Evolutionary conservation across 768 basidiomycete genomes (phyloP).

Genomic region (Leccinum barrowsii): DNA sequence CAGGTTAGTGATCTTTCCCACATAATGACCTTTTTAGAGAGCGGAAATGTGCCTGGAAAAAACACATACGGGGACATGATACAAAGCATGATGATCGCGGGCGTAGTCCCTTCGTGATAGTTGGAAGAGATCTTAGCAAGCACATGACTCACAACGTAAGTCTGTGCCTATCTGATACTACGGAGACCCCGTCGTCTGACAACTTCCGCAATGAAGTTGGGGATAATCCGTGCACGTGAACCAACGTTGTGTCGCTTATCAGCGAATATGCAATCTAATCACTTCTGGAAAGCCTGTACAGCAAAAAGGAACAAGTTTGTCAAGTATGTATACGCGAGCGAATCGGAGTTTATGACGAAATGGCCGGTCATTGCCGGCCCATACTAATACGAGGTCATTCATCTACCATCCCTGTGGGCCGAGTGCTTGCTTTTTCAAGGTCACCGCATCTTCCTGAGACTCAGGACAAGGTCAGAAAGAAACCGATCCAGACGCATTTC

Average conservation of each 20-base stretch:
- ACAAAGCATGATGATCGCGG: too few species aligned
- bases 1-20: too few species aligned
- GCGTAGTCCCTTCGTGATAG: too few species aligned
- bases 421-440: neutral
- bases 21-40: neutral
- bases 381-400: neutral
- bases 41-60: neutral
- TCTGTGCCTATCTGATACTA: neutral
- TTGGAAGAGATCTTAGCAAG: neutral
- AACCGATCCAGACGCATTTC: neutral
- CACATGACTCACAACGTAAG: neutral
- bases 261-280: neutral
- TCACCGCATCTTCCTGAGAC: constrained; percentile 7
- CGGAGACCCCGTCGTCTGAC: too few species aligned
- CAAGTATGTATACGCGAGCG: too few species aligned
- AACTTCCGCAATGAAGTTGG: neutral
- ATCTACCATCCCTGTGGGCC: neutral
- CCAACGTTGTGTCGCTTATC: neutral
- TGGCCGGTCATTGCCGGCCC: neutral
- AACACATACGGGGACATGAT: too few species aligned
- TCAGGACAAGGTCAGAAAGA: constrained; percentile 1
- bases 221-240: too few species aligned
- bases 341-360: neutral
- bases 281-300: too few species aligned
- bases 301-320: too few species aligned